Percentiles rank a stretch among this genome's conserved stretches.
These are phyloP conservation scores for Phytopythium mirpurense DNA, from an alignment of 352 stramenopile species.

Conservation along the genomic window DNA sequence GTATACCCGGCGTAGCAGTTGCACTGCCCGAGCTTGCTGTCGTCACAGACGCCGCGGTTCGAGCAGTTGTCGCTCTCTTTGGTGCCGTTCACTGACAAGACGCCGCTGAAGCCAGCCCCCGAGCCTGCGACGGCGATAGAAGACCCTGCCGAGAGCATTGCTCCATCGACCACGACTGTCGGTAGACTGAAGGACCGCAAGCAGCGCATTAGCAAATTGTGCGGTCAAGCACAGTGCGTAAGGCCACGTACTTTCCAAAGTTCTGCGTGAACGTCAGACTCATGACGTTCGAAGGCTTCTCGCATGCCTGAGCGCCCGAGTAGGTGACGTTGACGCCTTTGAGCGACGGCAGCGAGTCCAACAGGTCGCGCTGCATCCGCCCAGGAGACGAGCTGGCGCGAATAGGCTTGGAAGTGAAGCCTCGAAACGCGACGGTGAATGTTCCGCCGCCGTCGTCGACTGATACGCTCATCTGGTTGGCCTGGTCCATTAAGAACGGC, in stretches of 20 bases:
- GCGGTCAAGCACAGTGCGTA: slow-evolving; percentile 8
- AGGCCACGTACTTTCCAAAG: slow-evolving; percentile 57
- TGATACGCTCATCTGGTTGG: slow-evolving; percentile 33
- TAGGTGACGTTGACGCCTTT: slow-evolving; percentile 49
- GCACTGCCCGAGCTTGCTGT: slow-evolving; percentile 50
- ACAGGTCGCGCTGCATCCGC: slow-evolving; percentile 26
- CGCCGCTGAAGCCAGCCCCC: slow-evolving; percentile 7
- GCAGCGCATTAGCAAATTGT: slow-evolving; percentile 4
- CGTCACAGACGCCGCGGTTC: slow-evolving; percentile 55
- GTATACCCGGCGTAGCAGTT: slow-evolving; percentile 59
- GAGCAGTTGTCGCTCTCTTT: slow-evolving; percentile 73
- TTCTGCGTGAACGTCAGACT: slow-evolving; percentile 75
- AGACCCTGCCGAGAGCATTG: slow-evolving; percentile 23
- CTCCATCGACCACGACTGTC: slow-evolving; percentile 41
- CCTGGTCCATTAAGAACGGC: slow-evolving; percentile 31
- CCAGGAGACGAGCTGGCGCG: slow-evolving; percentile 29
- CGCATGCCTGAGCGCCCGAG: slow-evolving; percentile 51
- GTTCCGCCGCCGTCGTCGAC: slow-evolving; percentile 38
- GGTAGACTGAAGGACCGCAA: slow-evolving; percentile 29
- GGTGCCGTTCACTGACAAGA: slow-evolving; percentile 41
- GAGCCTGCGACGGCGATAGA: slow-evolving; percentile 24
- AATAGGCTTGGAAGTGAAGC: slow-evolving; percentile 59
- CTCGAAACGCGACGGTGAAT: slow-evolving; percentile 60
- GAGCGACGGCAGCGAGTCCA: slow-evolving; percentile 43
- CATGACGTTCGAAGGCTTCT: slow-evolving; percentile 56